Evolutionary conservation across 2,329 filamentous ascomycete species (phyloP).

Genomic region (Teratosphaeria destructans): DNA sequence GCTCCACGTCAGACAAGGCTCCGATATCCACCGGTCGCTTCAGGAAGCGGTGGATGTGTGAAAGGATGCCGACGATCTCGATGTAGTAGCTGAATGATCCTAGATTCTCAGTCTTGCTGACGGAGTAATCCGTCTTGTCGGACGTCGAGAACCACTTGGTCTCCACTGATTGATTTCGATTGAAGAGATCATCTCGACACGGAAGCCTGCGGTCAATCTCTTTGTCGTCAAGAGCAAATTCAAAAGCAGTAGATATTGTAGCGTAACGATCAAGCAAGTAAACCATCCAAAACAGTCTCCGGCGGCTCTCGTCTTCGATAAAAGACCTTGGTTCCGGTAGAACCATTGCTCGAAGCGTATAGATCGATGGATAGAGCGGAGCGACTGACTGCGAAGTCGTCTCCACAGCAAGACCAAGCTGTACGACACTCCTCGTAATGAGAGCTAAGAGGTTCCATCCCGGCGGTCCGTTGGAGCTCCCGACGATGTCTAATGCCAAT

Average conservation of each 20-base stretch:
- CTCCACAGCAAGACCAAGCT: constrained; percentile 76
- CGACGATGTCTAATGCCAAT: constrained; percentile 72
- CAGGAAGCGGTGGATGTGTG: constrained; percentile 77
- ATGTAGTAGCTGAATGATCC: constrained; percentile 86
- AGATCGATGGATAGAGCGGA: constrained; percentile 74
- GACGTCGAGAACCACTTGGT: constrained; percentile 65
- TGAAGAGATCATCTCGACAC: constrained; percentile 77
- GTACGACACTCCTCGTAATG: constrained; percentile 79
- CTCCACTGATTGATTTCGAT: constrained; percentile 72
- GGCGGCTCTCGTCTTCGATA: constrained; percentile 77
- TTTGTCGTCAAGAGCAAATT: constrained; percentile 79
- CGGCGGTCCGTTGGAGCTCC: constrained; percentile 78
- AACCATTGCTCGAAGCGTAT: constrained; percentile 75
- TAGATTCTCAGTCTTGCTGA: constrained; percentile 66
- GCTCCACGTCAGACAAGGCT: constrained; percentile 71
- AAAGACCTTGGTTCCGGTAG: constrained; percentile 75
- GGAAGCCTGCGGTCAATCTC: constrained; percentile 82
- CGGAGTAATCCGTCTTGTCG: constrained; percentile 41
- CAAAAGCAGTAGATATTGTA: constrained; percentile 82
- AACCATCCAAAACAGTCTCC: constrained; percentile 87
- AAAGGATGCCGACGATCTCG: constrained; percentile 77
- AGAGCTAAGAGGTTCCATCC: constrained; percentile 87
- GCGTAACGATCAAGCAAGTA: constrained; percentile 85
- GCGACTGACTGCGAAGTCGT: constrained; percentile 68
- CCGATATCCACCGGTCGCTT: constrained; percentile 85